phyloP scores from a whole-genome alignment of 169 alveolate genomes.

The Plasmodium vivax region DNA sequence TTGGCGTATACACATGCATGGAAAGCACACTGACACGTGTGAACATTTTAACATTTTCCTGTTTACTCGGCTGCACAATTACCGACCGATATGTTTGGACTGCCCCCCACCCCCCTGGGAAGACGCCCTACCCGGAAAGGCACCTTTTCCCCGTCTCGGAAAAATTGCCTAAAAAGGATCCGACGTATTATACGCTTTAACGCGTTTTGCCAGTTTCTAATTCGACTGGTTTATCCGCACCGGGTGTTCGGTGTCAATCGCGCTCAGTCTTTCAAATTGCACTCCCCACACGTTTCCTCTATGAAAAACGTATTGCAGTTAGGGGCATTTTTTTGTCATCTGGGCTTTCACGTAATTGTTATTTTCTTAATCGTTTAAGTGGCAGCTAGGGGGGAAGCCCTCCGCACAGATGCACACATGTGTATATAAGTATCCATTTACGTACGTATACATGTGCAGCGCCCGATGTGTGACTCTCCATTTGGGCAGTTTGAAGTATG shows the following conservation, averaged over 20 bases:
- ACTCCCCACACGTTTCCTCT: not conserved
- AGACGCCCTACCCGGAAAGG: not conserved
- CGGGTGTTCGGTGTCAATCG: too few relatives aligned
- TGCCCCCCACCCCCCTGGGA: not conserved
- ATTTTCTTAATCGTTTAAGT: not conserved
- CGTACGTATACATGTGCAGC: not conserved
- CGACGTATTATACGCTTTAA: not conserved
- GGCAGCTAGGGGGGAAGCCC: not conserved
- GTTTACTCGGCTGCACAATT: not conserved
- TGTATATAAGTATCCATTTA: too few relatives aligned
- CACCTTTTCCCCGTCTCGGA: not conserved
- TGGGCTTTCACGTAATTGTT: not conserved
- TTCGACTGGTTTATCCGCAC: too few relatives aligned
- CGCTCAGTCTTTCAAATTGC: too few relatives aligned
- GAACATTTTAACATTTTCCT: not conserved
- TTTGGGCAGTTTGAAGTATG: not conserved
- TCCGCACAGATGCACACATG: not conserved
- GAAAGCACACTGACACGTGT: not conserved
- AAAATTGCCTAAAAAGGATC: not conserved
- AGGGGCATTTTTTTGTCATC: not conserved
- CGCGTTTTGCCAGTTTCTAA: too few relatives aligned
- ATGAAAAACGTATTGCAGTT: not conserved
- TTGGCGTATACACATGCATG: not conserved
- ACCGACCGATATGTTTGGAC: not conserved
- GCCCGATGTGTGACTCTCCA: not conserved